phyloP scores from a whole-genome alignment of 2,329 filamentous ascomycete genomes.

The Polytolypa hystricis region DNA sequence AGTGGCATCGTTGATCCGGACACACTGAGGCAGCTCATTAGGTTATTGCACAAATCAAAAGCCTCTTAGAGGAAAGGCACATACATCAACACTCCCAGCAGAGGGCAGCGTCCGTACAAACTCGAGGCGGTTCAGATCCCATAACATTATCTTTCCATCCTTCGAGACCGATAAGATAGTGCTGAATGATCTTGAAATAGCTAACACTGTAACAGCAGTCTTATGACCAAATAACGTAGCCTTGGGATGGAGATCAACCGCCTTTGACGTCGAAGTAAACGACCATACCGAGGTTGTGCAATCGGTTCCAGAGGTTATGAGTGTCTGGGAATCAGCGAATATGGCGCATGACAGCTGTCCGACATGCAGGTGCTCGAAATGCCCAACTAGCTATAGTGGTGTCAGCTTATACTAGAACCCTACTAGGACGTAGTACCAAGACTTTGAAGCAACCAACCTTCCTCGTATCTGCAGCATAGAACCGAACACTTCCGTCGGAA shows the following conservation, averaged over 20 bases:
- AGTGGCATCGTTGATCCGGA: conserved; percentile 77
- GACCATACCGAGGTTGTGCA: conserved; percentile 82
- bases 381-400: conserved; percentile 50
- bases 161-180: conserved; percentile 72
- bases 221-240: conserved; percentile 86
- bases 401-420: conserved; percentile 4
- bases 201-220: conserved; percentile 67
- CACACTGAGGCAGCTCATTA: conserved; percentile 46
- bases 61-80: conserved; percentile 7
- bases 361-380: conserved; percentile 89
- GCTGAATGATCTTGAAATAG: conserved; percentile 78
- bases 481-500: conserved; percentile 81
- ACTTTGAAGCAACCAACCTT: conserved; percentile 42
- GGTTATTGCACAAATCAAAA: conserved; percentile 18
- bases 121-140: conserved; percentile 85
- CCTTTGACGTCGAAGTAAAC: conserved; percentile 53
- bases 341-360: conserved; percentile 74
- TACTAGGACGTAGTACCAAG: not conserved
- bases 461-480: conserved; percentile 74
- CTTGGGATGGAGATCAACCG: conserved; percentile 66
- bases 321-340: conserved; percentile 79
- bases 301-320: conserved; percentile 86
- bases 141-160: conserved; percentile 75
- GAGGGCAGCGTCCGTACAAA: conserved; percentile 66
- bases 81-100: conserved; percentile 40